Conservation (phyloP, 108 stramenopile species). For the Fragilaria crotonensis region DNA sequence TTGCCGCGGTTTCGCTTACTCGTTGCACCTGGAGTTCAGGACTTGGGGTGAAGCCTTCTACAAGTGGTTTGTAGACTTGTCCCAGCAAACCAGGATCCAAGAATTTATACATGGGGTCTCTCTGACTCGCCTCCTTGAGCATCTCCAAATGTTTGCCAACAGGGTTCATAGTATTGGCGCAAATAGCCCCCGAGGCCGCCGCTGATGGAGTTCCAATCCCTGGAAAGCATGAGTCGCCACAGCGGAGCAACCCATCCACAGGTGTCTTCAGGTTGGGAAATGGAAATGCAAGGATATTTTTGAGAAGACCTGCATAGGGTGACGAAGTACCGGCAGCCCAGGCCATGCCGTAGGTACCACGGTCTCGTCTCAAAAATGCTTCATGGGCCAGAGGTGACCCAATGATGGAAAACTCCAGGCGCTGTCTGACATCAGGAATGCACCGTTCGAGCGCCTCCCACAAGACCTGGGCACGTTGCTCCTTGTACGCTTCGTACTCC, state of each 20-base stretch:
- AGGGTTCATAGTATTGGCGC: slow-evolving; percentile 76
- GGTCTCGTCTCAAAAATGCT: slow-evolving; percentile 85
- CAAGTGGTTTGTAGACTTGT: slow-evolving; percentile 72
- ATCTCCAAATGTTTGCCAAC: slow-evolving; percentile 79
- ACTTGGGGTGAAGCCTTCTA: slow-evolving; percentile 74
- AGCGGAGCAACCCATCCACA: slow-evolving; percentile 81
- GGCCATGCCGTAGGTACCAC: slow-evolving; percentile 90
- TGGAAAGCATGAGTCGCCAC: slow-evolving; percentile 93
- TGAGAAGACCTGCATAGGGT: slow-evolving; percentile 75
- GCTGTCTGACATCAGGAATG: slow-evolving; percentile 88
- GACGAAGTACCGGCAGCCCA: slow-evolving; percentile 94
- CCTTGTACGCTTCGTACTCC: slow-evolving; percentile 92
- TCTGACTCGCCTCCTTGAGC: slow-evolving; percentile 63
- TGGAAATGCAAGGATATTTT: slow-evolving; percentile 74
- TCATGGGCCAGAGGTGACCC: slow-evolving; percentile 93
- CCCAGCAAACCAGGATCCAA: slow-evolving; percentile 76
- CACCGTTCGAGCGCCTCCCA: slow-evolving; percentile 86
- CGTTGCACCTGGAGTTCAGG: slow-evolving; percentile 52
- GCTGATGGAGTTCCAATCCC: slow-evolving; percentile 93
- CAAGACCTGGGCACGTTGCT: slow-evolving; percentile 83
- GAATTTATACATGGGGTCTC: slow-evolving; percentile 86
- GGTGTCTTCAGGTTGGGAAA: slow-evolving; percentile 89
- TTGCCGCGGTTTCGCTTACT: too few relatives aligned
- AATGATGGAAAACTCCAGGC: slow-evolving; percentile 88
- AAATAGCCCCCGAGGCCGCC: slow-evolving; percentile 91